Conservation (phyloP, 1,139 yeast species). For the Lodderomyces parapsilosis region DNA sequence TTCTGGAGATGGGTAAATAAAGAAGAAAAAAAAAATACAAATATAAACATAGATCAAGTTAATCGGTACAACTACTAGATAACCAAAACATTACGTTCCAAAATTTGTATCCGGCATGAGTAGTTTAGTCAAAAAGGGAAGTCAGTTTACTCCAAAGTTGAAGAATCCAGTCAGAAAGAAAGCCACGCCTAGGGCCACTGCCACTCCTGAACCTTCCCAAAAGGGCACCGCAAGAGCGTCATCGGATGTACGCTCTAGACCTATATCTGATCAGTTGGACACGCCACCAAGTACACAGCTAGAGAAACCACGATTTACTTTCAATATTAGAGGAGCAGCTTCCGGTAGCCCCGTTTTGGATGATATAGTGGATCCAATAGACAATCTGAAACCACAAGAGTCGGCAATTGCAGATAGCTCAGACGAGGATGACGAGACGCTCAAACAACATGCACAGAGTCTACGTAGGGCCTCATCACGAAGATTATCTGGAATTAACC, state of each 20-base stretch:
- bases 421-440: constrained; percentile 29
- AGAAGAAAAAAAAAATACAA: constrained; percentile 4
- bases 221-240: background rate
- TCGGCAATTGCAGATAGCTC: constrained; percentile 12
- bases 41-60: too few species aligned
- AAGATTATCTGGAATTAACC: constrained; percentile 38
- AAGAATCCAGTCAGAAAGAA: constrained; percentile 25
- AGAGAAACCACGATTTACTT: constrained; percentile 8
- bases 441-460: constrained; percentile 31
- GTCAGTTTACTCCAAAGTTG: constrained; percentile 41
- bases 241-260: background rate
- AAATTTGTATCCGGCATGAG: constrained; percentile 37
- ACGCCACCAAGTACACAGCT: constrained; percentile 8
- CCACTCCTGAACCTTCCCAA: constrained; percentile 18
- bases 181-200: constrained; percentile 17
- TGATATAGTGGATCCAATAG: constrained; percentile 33
- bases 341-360: constrained; percentile 12
- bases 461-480: constrained; percentile 16
- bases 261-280: constrained; percentile 1
- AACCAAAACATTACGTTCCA: background rate
- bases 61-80: too few species aligned
- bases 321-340: constrained; percentile 6
- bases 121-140: constrained; percentile 45
- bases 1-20: background rate
- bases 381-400: constrained; percentile 17